Conservation (phyloP, 1,139 yeast genomes). For the Taphrina communis region DNA sequence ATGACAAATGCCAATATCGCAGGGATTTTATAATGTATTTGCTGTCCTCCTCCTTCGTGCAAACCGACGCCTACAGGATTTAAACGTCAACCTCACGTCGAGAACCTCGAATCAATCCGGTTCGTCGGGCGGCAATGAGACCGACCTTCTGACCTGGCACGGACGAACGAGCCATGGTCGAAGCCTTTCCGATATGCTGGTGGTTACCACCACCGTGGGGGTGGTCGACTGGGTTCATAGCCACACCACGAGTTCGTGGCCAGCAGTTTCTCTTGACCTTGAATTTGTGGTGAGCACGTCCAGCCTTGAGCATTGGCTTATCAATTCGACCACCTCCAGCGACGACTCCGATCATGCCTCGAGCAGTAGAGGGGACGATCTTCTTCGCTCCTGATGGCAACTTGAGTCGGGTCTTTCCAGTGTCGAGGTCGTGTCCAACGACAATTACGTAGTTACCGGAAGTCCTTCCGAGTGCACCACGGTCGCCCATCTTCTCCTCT, state of each 20-base stretch:
- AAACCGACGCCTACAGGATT: not conserved
- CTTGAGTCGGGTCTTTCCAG: constrained; percentile 98
- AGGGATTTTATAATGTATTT: not conserved
- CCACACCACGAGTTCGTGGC: constrained; percentile 99
- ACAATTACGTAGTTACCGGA: constrained; percentile 99
- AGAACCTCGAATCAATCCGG: constrained; percentile 99
- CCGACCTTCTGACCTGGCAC: constrained; percentile 99
- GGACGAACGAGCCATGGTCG: constrained; percentile 99
- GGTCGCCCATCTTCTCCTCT: constrained; percentile 99
- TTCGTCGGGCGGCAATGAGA: constrained; percentile 99
- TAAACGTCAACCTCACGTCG: constrained; percentile 82
- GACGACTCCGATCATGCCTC: constrained; percentile 99
- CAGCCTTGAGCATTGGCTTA: constrained; percentile 99
- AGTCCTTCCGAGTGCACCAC: constrained; percentile 99
- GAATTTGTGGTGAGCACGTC: constrained; percentile 99
- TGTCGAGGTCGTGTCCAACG: constrained; percentile 99
- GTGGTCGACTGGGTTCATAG: constrained; percentile 99
- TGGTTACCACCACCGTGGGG: constrained; percentile 99
- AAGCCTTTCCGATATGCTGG: constrained; percentile 89
- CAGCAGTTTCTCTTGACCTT: constrained; percentile 98
- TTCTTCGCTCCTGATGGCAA: constrained; percentile 99
- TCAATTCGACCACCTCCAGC: constrained; percentile 99
- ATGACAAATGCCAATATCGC: constrained; percentile 12
- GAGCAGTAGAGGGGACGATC: constrained; percentile 90
- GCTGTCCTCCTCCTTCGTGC: constrained; percentile 1